Percentiles rank a stretch among this genome's conserved stretches.
Evolutionary conservation across 2,329 filamentous ascomycete species (phyloP).

Genomic region (Aspergillus aculeatus): DNA sequence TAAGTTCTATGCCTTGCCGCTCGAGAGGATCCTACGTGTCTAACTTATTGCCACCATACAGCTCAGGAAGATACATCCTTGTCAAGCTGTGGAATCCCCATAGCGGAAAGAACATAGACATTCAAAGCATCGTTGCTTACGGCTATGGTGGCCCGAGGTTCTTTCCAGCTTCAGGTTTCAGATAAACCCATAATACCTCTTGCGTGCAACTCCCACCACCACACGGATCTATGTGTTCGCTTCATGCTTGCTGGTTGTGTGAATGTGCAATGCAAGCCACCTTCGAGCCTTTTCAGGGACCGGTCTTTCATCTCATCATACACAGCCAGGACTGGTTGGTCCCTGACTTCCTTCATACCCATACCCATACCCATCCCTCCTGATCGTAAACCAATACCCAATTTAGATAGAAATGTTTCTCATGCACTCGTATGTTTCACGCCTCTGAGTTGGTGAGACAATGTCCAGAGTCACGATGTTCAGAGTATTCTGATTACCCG

Average conservation of each 20-base stretch:
- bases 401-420: not conserved
- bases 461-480: too few species aligned
- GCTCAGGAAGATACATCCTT: constrained; percentile 76
- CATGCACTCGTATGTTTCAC: not conserved
- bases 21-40: not conserved
- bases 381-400: not conserved
- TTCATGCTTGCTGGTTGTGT: not conserved
- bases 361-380: not conserved
- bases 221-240: not conserved
- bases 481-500: too few species aligned
- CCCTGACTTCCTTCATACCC: not conserved
- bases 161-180: constrained; percentile 68
- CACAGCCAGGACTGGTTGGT: not conserved
- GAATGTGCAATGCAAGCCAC: not conserved
- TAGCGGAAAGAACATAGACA: constrained; percentile 77
- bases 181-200: constrained; percentile 37
- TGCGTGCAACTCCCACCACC: not conserved
- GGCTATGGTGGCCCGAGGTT: constrained; percentile 84
- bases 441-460: too few species aligned
- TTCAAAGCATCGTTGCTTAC: constrained; percentile 78
- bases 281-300: not conserved
- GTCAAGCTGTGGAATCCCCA: constrained; percentile 87
- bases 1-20: constrained; percentile 24
- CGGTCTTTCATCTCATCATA: not conserved
- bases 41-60: constrained; percentile 27